phyloP scores from a whole-genome alignment of 345 rosid genomes.

The Angophora floribunda region DNA sequence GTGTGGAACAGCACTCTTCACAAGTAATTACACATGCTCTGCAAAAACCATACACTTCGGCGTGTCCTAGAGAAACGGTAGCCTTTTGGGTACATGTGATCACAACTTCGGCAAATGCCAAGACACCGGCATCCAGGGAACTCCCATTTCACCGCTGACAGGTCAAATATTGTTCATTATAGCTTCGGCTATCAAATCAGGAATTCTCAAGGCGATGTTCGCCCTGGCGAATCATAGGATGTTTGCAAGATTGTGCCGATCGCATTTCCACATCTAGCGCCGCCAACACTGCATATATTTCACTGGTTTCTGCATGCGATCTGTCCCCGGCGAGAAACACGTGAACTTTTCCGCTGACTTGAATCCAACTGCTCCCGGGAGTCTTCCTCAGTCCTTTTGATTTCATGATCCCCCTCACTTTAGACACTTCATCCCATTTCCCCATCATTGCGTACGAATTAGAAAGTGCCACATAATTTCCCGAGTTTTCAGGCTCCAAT shows the following conservation, averaged over 20 bases:
- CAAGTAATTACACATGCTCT: neutral
- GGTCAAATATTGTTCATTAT: neutral
- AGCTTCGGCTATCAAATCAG: neutral
- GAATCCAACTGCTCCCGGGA: conserved; percentile 60
- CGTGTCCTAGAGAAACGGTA: neutral
- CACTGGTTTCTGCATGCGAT: conserved; percentile 16
- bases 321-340: conserved; percentile 39
- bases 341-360: conserved; percentile 27
- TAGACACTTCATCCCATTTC: conserved; percentile 35
- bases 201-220: neutral
- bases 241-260: neutral
- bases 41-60: neutral
- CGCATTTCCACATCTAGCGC: conserved; percentile 19
- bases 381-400: conserved; percentile 37
- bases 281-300: conserved; percentile 19
- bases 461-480: conserved; percentile 43
- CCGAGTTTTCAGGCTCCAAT: conserved; percentile 34
- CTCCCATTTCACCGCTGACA: neutral
- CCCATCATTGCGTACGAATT: conserved; percentile 44
- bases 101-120: neutral
- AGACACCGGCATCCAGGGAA: neutral
- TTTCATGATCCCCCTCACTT: conserved; percentile 42
- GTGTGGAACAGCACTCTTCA: neutral
- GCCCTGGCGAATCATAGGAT: neutral
- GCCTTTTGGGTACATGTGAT: neutral